A percentile compares a stretch with the other conserved stretches of the same genome.
phyloP scores from a whole-genome alignment of 176 grass and related monocot genomes.

The Saccharum officinarum region DNA sequence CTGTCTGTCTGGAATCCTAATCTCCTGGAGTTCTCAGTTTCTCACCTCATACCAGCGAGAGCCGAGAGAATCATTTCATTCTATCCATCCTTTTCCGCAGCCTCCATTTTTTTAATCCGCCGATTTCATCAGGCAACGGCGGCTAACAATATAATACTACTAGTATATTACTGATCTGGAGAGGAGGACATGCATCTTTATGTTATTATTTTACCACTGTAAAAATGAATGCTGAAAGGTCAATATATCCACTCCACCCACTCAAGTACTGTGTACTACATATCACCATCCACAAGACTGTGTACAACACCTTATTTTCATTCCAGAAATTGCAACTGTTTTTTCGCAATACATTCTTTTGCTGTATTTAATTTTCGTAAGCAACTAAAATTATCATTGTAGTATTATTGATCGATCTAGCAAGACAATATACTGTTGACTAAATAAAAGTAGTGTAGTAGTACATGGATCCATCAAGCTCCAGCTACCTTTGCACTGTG shows the following conservation, averaged over 20 bases:
- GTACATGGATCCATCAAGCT: conserved; percentile 8
- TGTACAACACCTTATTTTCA: not conserved
- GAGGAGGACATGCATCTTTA: not conserved
- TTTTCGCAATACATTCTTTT: not conserved
- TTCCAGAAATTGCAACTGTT: not conserved
- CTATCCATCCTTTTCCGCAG: conserved; percentile 1
- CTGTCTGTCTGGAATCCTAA: not conserved
- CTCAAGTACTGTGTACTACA: not conserved
- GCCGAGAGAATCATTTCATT: not conserved
- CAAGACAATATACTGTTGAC: not conserved
- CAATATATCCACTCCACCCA: not conserved
- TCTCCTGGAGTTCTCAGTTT: not conserved
- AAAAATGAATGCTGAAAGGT: conserved; percentile 14
- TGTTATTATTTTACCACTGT: not conserved
- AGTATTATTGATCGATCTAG: not conserved
- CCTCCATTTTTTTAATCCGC: not conserved
- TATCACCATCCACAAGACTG: not conserved
- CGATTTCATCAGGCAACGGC: not conserved
- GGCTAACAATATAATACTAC: not conserved
- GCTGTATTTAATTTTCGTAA: not conserved
- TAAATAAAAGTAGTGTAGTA: not conserved
- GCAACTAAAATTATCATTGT: not conserved
- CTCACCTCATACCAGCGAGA: not conserved
- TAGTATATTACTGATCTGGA: not conserved
- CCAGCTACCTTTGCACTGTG: conserved; percentile 36